phyloP scores from a whole-genome alignment of 1,139 yeast genomes.

The Candida tetrigidarum region DNA sequence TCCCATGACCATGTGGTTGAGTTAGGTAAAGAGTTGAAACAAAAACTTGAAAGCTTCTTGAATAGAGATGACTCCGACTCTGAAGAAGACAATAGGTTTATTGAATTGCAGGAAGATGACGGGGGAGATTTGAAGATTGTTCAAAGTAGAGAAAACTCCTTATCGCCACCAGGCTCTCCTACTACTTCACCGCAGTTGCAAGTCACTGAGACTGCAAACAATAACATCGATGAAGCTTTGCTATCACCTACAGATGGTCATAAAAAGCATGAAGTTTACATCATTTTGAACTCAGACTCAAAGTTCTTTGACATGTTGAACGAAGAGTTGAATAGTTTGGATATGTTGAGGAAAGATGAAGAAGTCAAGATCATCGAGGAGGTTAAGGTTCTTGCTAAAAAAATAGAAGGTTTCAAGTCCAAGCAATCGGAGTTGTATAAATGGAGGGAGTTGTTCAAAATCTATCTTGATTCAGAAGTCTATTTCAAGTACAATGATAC shows the following conservation, averaged over 20 bases:
- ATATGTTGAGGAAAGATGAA: constrained; percentile 46
- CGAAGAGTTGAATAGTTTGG: constrained; percentile 56
- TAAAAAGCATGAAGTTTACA: constrained; percentile 33
- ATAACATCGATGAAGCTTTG: constrained; percentile 11
- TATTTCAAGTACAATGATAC: constrained; percentile 62
- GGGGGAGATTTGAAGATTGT: constrained; percentile 17
- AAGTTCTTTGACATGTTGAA: constrained; percentile 64
- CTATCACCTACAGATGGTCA: constrained; percentile 11
- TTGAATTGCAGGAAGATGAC: constrained; percentile 22
- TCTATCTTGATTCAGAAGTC: constrained; percentile 68
- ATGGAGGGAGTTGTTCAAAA: constrained; percentile 73
- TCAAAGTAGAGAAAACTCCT: constrained; percentile 18
- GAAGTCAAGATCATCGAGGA: constrained; percentile 47
- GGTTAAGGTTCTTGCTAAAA: constrained; percentile 46
- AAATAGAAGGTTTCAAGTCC: constrained; percentile 16
- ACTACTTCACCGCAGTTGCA: constrained; percentile 3
- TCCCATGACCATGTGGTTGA: constrained; percentile 43
- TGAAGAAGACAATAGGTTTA: constrained; percentile 17
- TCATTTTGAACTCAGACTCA: constrained; percentile 45
- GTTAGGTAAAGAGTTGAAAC: constrained; percentile 35
- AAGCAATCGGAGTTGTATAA: constrained; percentile 60
- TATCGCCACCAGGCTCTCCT: constrained; percentile 18
- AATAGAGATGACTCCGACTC: constrained; percentile 20
- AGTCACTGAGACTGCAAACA: constrained; percentile 2
- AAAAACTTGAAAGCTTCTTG: constrained; percentile 34